phyloP scores from a whole-genome alignment of 768 basidiomycete species.

The Cyclocybe aegerita region DNA sequence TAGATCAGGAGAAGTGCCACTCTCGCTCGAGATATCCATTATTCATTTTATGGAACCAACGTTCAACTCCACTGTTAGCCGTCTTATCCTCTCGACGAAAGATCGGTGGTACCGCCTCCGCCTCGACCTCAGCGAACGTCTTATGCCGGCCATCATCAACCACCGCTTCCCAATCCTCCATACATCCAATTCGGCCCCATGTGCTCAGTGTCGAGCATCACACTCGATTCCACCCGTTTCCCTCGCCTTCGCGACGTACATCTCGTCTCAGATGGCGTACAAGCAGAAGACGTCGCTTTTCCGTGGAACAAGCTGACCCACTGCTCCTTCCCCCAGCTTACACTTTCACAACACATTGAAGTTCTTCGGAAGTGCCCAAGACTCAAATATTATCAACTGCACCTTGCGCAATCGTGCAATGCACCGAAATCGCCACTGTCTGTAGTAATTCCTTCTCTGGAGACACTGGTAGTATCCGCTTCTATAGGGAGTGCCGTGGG shows the following conservation, averaged over 20 bases:
- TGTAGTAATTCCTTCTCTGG: slow-evolving; percentile 7
- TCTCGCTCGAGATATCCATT: slow-evolving; percentile 18
- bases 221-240: slow-evolving; percentile 9
- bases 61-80: slow-evolving; percentile 8
- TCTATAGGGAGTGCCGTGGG: slow-evolving; percentile 18
- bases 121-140: slow-evolving; percentile 15
- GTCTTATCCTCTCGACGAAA: slow-evolving; percentile 13
- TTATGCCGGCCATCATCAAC: slow-evolving; percentile 14
- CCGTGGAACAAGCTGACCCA: slow-evolving; percentile 20
- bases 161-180: slow-evolving; percentile 17
- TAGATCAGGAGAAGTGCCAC: slow-evolving; percentile 15
- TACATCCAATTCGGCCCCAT: slow-evolving; percentile 19
- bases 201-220: slow-evolving; percentile 13
- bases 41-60: slow-evolving; percentile 11
- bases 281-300: slow-evolving; percentile 13
- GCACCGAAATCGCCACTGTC: slow-evolving; percentile 10
- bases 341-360: slow-evolving; percentile 22
- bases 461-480: slow-evolving; percentile 18
- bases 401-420: slow-evolving; percentile 15
- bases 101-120: slow-evolving; percentile 22
- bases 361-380: slow-evolving; percentile 22
- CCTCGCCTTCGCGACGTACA: slow-evolving; percentile 17
- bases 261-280: slow-evolving; percentile 18
- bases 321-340: slow-evolving; percentile 22
- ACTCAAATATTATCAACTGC: slow-evolving; percentile 21